Evolutionary conservation across 768 basidiomycete species (phyloP).

Genomic region (Leucocoprinus birnbaumii): DNA sequence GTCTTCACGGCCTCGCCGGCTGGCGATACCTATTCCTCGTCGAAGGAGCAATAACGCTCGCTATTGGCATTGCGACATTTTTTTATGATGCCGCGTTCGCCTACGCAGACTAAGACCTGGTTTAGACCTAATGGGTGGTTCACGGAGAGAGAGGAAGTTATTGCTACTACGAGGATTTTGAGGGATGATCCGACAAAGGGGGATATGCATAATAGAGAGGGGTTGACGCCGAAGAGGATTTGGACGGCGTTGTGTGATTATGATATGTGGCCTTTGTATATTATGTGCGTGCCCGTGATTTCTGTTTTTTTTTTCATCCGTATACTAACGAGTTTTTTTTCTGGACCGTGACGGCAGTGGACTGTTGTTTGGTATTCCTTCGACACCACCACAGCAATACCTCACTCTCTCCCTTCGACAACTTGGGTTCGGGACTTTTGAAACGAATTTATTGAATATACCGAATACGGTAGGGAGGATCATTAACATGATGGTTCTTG

Average conservation of each 20-base stretch:
- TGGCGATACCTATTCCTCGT: conserved; percentile 56
- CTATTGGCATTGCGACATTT: conserved; percentile 50
- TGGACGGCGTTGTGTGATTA: conserved; percentile 58
- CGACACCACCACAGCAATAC: conserved; percentile 46
- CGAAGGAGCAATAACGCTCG: conserved; percentile 43
- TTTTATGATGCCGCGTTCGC: conserved; percentile 60
- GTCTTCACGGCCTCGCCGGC: conserved; percentile 47
- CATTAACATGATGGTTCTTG: conserved; percentile 47
- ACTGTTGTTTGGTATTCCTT: conserved; percentile 50
- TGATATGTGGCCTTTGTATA: conserved; percentile 66
- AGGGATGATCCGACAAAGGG: conserved; percentile 65
- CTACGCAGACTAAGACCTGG: conserved; percentile 56
- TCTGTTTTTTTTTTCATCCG: background rate
- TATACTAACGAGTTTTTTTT: background rate
- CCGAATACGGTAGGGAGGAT: conserved; percentile 51
- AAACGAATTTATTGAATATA: conserved; percentile 59
- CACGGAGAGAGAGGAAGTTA: conserved; percentile 56
- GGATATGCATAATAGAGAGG: conserved; percentile 73
- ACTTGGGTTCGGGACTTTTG: conserved; percentile 61
- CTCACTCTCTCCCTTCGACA: conserved; percentile 55
- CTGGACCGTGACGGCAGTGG: conserved; percentile 31
- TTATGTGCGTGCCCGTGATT: conserved; percentile 32
- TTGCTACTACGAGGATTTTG: conserved; percentile 57
- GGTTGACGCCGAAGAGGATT: conserved; percentile 42
- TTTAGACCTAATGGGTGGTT: conserved; percentile 65